These are phyloP conservation scores for Entamoeba nuttalli DNA, from an alignment of 208 protist genomes.

Conservation along the genomic window DNA sequence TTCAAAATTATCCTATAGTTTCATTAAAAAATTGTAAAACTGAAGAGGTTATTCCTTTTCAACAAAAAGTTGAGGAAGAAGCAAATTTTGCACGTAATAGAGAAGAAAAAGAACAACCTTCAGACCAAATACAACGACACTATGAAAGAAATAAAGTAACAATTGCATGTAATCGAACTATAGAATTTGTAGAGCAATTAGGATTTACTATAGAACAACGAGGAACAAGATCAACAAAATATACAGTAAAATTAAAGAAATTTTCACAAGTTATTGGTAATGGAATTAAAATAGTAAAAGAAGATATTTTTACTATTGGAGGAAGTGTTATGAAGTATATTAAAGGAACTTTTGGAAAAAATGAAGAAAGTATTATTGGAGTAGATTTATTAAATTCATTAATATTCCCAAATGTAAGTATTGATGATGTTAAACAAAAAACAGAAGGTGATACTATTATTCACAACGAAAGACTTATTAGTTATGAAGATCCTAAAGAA, in stretches of 20 bases:
- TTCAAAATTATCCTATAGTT: not conserved
- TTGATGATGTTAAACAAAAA: no score
- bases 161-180: not conserved
- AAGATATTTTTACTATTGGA: not conserved
- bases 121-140: not conserved
- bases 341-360: not conserved
- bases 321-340: not conserved
- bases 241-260: not conserved
- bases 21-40: not conserved
- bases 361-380: not conserved
- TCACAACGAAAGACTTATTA: no score
- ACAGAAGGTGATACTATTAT: no score
- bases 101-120: not conserved
- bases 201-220: not conserved
- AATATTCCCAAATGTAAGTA: no score
- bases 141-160: not conserved
- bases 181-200: not conserved
- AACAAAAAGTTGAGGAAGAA: not conserved
- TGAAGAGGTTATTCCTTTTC: not conserved
- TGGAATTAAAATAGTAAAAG: not conserved
- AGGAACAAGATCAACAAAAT: not conserved
- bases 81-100: not conserved
- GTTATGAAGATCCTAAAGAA: no score
- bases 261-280: not conserved
- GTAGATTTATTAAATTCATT: not conserved